phyloP scores from a whole-genome alignment of 2,329 filamentous ascomycete genomes.

The Paecilomyces sp. region DNA sequence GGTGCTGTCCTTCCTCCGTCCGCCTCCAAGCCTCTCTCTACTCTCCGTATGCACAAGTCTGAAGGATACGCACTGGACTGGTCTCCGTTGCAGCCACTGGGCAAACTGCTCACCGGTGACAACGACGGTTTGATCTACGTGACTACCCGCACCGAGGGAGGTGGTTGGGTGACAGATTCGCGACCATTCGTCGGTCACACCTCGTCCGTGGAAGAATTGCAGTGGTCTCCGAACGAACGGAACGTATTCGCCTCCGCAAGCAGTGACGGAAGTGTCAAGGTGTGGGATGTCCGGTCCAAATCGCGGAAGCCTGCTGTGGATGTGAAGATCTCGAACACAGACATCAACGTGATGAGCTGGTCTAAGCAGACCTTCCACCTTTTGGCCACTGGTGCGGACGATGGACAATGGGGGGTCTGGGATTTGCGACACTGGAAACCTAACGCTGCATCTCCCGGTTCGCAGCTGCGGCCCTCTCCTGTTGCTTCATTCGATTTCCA shows the following conservation, averaged over 20 bases:
- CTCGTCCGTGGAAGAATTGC: constrained; percentile 84
- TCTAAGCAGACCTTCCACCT: constrained; percentile 81
- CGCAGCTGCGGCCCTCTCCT: constrained; percentile 57
- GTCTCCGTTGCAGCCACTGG: constrained; percentile 73
- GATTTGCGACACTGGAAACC: constrained; percentile 93
- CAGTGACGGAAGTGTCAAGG: constrained; percentile 86
- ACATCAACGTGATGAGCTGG: constrained; percentile 97
- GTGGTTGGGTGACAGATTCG: constrained; percentile 81
- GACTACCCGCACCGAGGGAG: constrained; percentile 79
- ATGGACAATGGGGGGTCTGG: constrained; percentile 93
- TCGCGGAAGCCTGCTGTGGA: constrained; percentile 80
- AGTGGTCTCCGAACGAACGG: constrained; percentile 90
- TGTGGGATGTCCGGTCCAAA: constrained; percentile 94
- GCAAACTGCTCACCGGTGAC: constrained; percentile 87
- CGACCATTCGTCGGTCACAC: constrained; percentile 77
- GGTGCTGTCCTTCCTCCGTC: constrained; percentile 71
- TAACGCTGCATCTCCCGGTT: constrained; percentile 39
- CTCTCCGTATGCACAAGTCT: constrained; percentile 80
- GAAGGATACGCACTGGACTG: constrained; percentile 98
- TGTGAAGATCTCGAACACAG: constrained; percentile 72
- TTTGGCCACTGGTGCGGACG: constrained; percentile 85
- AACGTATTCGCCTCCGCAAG: constrained; percentile 93
- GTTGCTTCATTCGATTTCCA: constrained; percentile 95
- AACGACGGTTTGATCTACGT: constrained; percentile 83
- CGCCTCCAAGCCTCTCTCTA: constrained; percentile 82